phyloP scores from a whole-genome alignment of 1,139 yeast species.

The Diutina neorugosa region DNA sequence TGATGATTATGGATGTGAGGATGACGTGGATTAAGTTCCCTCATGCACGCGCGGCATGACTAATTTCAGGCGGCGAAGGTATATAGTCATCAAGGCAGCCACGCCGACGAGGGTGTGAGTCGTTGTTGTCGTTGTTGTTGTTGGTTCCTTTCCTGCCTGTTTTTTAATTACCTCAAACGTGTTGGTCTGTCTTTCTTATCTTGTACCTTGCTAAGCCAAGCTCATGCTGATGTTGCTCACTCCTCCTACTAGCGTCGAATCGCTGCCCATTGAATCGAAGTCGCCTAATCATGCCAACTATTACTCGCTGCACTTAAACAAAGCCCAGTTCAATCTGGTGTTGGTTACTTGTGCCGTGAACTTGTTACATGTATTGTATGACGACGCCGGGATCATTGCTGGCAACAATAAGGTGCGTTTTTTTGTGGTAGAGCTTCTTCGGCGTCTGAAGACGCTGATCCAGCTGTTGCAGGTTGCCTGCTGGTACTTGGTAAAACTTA shows the following conservation, averaged over 20 bases:
- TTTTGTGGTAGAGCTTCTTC: constrained; percentile 53
- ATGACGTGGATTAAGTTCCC: background rate
- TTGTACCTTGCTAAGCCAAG: background rate
- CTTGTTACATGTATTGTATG: background rate
- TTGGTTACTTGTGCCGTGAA: constrained; percentile 1
- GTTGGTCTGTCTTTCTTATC: background rate
- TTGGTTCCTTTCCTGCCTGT: background rate
- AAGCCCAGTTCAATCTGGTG: background rate
- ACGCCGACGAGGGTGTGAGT: background rate
- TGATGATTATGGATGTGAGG: background rate
- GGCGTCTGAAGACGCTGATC: constrained; percentile 56
- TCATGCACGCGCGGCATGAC: background rate
- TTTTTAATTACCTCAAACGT: background rate
- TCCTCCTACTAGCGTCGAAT: background rate
- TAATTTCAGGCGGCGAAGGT: background rate
- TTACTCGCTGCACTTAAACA: background rate
- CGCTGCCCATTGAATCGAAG: background rate
- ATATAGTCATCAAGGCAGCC: background rate
- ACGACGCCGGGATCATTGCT: background rate
- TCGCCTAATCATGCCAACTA: constrained; percentile 1
- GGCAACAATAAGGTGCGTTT: constrained; percentile 17
- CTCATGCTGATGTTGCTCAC: background rate
- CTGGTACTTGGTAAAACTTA: constrained; percentile 44
- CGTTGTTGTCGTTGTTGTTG: background rate
- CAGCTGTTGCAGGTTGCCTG: constrained; percentile 56